These are phyloP conservation scores for Cryphonectria naterciae DNA, from an alignment of 2,329 filamentous ascomycete species.

Conservation along the genomic window DNA sequence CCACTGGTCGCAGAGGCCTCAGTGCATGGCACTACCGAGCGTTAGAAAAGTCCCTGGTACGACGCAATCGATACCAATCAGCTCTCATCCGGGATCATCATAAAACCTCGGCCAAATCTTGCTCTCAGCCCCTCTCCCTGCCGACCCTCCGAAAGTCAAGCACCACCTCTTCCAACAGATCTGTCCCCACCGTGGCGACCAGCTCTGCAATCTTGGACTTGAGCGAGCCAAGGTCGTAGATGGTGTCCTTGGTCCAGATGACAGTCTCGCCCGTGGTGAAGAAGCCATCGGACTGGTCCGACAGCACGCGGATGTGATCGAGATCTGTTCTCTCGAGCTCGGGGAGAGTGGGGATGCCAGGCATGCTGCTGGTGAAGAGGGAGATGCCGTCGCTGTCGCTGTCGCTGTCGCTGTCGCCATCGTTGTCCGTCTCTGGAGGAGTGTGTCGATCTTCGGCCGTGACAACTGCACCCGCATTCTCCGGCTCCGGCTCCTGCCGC, in stretches of 20 bases:
- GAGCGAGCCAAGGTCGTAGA: constrained; percentile 54
- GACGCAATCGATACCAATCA: no score
- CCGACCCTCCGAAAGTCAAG: constrained; percentile 53
- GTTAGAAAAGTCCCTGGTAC: no score
- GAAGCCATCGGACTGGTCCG: constrained; percentile 44
- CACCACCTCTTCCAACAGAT: constrained; percentile 59
- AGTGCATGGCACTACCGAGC: no score
- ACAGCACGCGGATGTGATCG: constrained; percentile 59
- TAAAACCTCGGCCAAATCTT: background rate
- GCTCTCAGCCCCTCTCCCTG: constrained; percentile 4
- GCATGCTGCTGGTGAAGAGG: constrained; percentile 67
- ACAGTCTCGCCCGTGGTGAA: constrained; percentile 57
- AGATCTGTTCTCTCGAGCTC: constrained; percentile 60
- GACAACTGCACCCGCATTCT: background rate
- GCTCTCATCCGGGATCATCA: background rate
- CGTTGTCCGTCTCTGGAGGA: background rate
- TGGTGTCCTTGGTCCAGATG: constrained; percentile 59
- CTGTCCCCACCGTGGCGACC: constrained; percentile 66
- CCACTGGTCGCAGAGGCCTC: no score
- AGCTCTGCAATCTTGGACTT: constrained; percentile 70
- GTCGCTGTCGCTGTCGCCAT: constrained; percentile 18
- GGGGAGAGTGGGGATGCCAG: constrained; percentile 63
- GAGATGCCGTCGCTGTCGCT: constrained; percentile 36
- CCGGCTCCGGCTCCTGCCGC: constrained; percentile 33
- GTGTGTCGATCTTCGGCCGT: constrained; percentile 33